Evolutionary conservation across 108 stramenopile genomes (phyloP), one percentile per base, ranked within the genome.

Genomic region (Parmales sp.): DNA sequence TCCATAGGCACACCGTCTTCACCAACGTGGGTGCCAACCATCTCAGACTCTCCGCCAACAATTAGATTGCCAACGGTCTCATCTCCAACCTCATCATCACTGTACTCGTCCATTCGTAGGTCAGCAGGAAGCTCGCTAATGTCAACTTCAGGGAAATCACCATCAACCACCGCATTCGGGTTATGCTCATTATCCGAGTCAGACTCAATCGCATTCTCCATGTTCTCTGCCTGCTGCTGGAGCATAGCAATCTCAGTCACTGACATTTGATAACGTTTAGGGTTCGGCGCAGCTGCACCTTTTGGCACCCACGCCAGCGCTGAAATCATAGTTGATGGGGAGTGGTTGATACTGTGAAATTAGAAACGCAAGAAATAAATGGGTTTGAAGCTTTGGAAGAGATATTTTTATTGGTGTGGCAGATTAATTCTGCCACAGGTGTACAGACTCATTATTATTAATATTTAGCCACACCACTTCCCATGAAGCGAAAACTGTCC

Each of bases 41-140:
- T 75, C 72, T 86, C 82, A 51, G 81, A 71, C 66, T 81, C 81
- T 37, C 23, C 64, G 49, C 86, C 87, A 63, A 90, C 74, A 63
- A 93, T 74, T 63, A 93, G 65, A 36, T 72, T 74, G n/a, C 90
- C 90, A 67, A 90, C 72, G 29, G 68, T 65, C 60, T 22, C 34
- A 6, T 4, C 86, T 28, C 86, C 83, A 3, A 87, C 88, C 37
- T 93, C 92, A 67, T 90, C 90, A 69, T 87, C 87, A 3, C 87
- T 87, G 73, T 93, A 93, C 72, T 93, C 90, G 63, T 93, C 90
- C 92, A 93, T 93, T 26, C 92, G 72, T 19, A 93, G 72, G 67
- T 93, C 92, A 1, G 84, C 85, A 0, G 92, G 92, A 6, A 91
- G 69, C 20, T 66, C 64, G 37, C 43, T 65, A 18, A 73, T 70